Conservation (phyloP, 108 stramenopile species). For the Cyclotella choctawhatcheeana region DNA sequence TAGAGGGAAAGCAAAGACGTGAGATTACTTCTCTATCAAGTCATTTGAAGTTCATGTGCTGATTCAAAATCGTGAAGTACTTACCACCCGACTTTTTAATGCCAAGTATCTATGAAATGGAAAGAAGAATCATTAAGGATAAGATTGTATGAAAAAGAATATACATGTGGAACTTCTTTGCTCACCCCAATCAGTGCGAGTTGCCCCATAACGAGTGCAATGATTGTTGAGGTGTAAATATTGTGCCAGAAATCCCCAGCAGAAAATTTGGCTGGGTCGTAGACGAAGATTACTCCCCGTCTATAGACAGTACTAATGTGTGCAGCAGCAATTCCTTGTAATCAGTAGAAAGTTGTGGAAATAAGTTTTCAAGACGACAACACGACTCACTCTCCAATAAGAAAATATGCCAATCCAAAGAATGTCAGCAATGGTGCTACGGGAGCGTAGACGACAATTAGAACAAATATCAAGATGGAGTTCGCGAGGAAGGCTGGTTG, state of each 20-base stretch:
- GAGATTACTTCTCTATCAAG: too few relatives aligned
- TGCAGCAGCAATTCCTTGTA: too few relatives aligned
- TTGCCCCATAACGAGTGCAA: not conserved
- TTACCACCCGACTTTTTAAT: too few relatives aligned
- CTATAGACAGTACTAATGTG: not conserved
- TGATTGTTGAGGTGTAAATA: not conserved
- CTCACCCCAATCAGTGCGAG: not conserved
- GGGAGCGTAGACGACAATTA: not conserved
- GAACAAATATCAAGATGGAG: not conserved
- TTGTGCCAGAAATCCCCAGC: constrained; percentile 4
- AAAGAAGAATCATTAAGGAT: too few relatives aligned
- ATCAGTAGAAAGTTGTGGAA: too few relatives aligned
- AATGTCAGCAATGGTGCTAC: not conserved
- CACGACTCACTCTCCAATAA: constrained; percentile 1
- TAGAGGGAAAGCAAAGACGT: too few relatives aligned
- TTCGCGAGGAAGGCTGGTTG: not conserved
- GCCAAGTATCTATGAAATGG: too few relatives aligned
- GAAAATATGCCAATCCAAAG: constrained; percentile 3
- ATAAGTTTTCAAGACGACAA: too few relatives aligned
- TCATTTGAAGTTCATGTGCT: too few relatives aligned
- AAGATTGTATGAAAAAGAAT: too few relatives aligned
- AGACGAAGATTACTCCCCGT: not conserved
- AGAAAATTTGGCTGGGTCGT: not conserved
- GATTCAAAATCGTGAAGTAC: too few relatives aligned
- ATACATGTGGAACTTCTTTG: too few relatives aligned